Evolutionary conservation across 2,329 filamentous ascomycete genomes (phyloP).

Genomic region (Aspergillus ibericus): DNA sequence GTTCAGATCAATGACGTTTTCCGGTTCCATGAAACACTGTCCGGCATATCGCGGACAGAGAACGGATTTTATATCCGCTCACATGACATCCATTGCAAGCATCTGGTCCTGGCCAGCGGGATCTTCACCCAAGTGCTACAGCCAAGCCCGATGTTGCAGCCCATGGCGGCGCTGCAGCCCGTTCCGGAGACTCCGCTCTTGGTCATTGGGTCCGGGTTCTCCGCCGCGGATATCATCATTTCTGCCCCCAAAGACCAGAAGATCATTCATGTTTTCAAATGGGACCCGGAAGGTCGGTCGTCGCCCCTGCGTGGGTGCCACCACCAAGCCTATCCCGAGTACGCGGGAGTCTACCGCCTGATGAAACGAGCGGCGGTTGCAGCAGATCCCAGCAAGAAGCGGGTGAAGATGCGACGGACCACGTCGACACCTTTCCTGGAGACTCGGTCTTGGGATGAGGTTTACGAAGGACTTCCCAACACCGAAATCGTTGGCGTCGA

Average conservation of each 20-base stretch:
- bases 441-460: constrained; percentile 50
- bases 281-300: constrained; percentile 56
- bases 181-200: constrained; percentile 46
- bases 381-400: constrained; percentile 21
- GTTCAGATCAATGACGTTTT: constrained; percentile 54
- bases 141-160: constrained; percentile 51
- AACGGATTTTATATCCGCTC: constrained; percentile 54
- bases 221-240: constrained; percentile 61
- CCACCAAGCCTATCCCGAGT: constrained; percentile 62
- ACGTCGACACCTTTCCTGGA: constrained; percentile 49
- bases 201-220: constrained; percentile 62
- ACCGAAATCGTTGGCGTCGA: constrained; percentile 48
- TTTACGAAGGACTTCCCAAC: constrained; percentile 59
- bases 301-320: constrained; percentile 61
- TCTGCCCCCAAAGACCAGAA: constrained; percentile 52
- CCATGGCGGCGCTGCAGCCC: constrained; percentile 41
- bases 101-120: constrained; percentile 60
- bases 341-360: constrained; percentile 59
- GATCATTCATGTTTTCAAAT: constrained; percentile 62
- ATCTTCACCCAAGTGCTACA: constrained; percentile 58
- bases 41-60: constrained; percentile 45
- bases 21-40: constrained; percentile 43
- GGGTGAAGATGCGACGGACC: constrained; percentile 27
- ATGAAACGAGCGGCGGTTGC: constrained; percentile 56
- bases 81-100: constrained; percentile 55